Percentiles rank a stretch among this genome's conserved stretches.
phyloP scores from a whole-genome alignment of 768 basidiomycete species.

The Termitomyces sp. region DNA sequence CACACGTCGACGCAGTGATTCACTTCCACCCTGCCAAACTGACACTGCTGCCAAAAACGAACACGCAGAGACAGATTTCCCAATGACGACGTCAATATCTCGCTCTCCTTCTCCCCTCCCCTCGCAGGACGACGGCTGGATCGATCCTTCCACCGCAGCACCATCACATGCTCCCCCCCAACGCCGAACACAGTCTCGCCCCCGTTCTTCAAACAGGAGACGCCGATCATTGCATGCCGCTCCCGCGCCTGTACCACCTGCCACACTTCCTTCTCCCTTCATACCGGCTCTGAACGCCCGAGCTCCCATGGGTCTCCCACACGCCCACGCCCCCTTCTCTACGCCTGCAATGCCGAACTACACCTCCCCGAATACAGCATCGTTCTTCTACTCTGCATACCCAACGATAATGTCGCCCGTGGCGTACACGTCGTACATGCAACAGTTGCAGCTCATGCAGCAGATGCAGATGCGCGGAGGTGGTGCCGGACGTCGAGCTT shows the following conservation, averaged over 20 bases:
- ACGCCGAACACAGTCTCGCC: slow-evolving; percentile 10
- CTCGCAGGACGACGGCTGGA: slow-evolving; percentile 31
- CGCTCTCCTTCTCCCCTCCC: slow-evolving; percentile 21
- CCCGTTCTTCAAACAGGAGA: slow-evolving; percentile 12
- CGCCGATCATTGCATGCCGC: slow-evolving; percentile 15
- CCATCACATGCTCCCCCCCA: not conserved
- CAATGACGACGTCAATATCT: slow-evolving; percentile 18
- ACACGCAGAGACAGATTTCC: slow-evolving; percentile 6
- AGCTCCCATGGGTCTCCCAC: slow-evolving; percentile 1
- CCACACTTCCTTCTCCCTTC: slow-evolving; percentile 1
- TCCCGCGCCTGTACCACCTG: not conserved
- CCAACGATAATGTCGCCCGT: slow-evolving; percentile 14
- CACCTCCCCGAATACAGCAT: slow-evolving; percentile 6
- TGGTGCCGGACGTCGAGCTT: slow-evolving; percentile 5
- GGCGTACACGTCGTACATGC: slow-evolving; percentile 19
- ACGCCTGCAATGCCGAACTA: slow-evolving; percentile 1
- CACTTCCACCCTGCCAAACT: slow-evolving; percentile 23
- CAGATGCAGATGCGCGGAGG: slow-evolving; percentile 15
- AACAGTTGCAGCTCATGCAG: slow-evolving; percentile 17
- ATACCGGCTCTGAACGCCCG: slow-evolving; percentile 6
- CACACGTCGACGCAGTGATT: slow-evolving; percentile 35
- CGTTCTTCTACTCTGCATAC: slow-evolving; percentile 15
- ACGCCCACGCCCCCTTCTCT: slow-evolving; percentile 7
- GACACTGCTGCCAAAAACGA: slow-evolving; percentile 10
- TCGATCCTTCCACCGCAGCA: slow-evolving; percentile 23